phyloP scores from a whole-genome alignment of 441 rosid species.

The Oxalis stricta region DNA sequence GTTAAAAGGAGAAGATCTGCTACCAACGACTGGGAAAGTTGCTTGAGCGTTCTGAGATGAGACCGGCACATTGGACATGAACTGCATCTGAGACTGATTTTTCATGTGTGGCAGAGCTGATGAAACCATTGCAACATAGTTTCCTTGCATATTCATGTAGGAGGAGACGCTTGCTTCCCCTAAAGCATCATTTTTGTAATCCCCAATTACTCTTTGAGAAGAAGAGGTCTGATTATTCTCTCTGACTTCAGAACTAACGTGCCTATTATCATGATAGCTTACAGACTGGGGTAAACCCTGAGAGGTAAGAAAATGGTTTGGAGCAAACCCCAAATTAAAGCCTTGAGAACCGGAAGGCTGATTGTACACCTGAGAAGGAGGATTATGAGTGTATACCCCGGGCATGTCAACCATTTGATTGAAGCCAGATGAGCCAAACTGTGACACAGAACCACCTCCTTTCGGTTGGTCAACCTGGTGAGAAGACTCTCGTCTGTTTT shows the following conservation, averaged over 20 bases:
- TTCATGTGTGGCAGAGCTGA: too few species aligned
- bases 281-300: conserved; percentile 21
- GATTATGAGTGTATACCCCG: conserved; percentile 40
- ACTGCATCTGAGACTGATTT: conserved; percentile 22
- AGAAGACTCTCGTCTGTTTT: conserved; percentile 76
- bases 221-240: conserved; percentile 27
- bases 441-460: conserved; percentile 29
- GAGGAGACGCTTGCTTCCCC: conserved; percentile 18
- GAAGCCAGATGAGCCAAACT: conserved; percentile 28
- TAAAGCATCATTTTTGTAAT: conserved; percentile 11
- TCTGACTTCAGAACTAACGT: conserved; percentile 21
- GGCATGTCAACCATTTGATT: conserved; percentile 28
- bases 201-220: conserved; percentile 25
- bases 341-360: conserved; percentile 53
- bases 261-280: conserved; percentile 17
- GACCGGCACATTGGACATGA: conserved; percentile 14
- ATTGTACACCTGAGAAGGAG: conserved; percentile 32
- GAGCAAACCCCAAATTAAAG: conserved; percentile 60
- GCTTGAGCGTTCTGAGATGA: conserved; percentile 21
- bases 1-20: too few species aligned
- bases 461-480: conserved; percentile 61
- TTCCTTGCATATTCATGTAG: conserved; percentile 23
- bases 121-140: conserved; percentile 8
- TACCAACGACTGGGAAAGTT: conserved; percentile 7
- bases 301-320: conserved; percentile 24